phyloP scores from a whole-genome alignment of 2,329 filamentous ascomycete species.

The Paracoccidioides brasiliensis region DNA sequence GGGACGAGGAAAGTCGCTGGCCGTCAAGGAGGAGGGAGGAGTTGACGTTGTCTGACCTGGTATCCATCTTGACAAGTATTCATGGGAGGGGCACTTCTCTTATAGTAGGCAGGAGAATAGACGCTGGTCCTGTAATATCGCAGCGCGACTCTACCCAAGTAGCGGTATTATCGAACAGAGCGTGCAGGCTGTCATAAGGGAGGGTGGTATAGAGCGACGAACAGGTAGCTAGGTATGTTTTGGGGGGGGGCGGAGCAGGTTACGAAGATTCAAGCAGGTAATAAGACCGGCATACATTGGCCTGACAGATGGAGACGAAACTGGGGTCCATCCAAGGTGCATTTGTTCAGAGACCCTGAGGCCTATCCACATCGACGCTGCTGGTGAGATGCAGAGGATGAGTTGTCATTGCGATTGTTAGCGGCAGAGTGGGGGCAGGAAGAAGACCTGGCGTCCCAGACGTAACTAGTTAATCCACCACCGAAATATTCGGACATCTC shows the following conservation, averaged over 20 bases:
- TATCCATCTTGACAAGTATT: slow-evolving; percentile 20
- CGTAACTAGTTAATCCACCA: neutral
- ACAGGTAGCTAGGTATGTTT: neutral
- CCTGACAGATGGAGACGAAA: slow-evolving; percentile 3
- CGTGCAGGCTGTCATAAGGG: slow-evolving; percentile 2
- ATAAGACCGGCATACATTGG: slow-evolving; percentile 6
- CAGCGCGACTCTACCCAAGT: neutral
- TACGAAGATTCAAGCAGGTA: slow-evolving; percentile 2
- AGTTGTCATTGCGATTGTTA: slow-evolving; percentile 9
- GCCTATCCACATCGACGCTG: slow-evolving; percentile 5
- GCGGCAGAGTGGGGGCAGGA: neutral
- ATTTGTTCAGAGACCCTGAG: neutral
- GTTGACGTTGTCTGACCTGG: slow-evolving; percentile 17
- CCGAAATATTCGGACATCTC: no score
- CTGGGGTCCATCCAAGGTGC: slow-evolving; percentile 8
- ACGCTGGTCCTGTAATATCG: slow-evolving; percentile 3
- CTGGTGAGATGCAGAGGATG: slow-evolving; percentile 12
- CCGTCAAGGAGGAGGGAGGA: slow-evolving; percentile 16
- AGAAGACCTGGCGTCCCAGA: neutral
- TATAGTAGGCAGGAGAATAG: neutral
- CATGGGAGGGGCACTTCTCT: neutral
- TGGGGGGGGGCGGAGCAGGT: neutral
- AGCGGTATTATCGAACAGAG: neutral
- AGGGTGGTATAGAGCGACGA: neutral
- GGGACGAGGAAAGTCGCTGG: slow-evolving; percentile 19